Conservation (phyloP, 768 basidiomycete species). For the Russula virescens region DNA sequence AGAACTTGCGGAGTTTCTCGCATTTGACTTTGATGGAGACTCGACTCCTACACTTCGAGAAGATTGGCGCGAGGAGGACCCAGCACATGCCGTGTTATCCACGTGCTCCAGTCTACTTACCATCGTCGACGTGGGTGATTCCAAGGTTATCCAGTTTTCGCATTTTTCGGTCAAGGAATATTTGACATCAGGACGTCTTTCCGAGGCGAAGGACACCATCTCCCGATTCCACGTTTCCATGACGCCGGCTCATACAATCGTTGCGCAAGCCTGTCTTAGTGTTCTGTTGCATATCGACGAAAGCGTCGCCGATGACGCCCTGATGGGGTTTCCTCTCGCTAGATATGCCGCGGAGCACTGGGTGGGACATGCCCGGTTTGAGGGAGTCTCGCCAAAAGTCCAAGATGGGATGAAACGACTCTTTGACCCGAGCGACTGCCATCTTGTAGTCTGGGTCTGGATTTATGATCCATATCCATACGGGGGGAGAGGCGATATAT, state of each 20-base stretch:
- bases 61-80: constrained; percentile 4
- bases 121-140: not conserved
- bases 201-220: not conserved
- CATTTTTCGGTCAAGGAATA: constrained; percentile 15
- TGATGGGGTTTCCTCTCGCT: not conserved
- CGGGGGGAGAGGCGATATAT: too few species aligned
- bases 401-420: not conserved
- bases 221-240: not conserved
- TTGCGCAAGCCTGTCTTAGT: not conserved
- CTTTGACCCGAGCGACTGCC: not conserved
- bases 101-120: constrained; percentile 1
- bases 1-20: constrained; percentile 7
- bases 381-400: not conserved
- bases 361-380: not conserved
- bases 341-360: constrained; percentile 4
- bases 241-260: not conserved
- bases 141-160: constrained; percentile 1
- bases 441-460: constrained; percentile 1
- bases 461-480: not conserved
- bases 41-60: not conserved
- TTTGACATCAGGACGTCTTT: constrained; percentile 1
- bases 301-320: not conserved
- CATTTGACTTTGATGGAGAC: not conserved
- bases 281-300: not conserved
- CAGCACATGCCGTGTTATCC: not conserved